These are phyloP conservation scores for Penstemon davidsonii DNA, from an alignment of 257 asterid species.

Conservation along the genomic window DNA sequence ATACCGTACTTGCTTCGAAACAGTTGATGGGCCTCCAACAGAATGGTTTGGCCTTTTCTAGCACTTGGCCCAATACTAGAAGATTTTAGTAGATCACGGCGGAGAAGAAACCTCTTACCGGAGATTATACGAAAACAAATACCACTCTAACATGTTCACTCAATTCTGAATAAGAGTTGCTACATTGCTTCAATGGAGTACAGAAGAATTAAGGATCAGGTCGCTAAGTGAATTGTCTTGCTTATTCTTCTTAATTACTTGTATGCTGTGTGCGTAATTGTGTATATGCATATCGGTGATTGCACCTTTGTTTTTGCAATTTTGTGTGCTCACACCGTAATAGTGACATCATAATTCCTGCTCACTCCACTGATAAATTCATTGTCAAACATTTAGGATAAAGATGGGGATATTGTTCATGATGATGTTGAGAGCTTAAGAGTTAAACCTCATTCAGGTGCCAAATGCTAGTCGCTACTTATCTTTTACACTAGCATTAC, in stretches of 20 bases:
- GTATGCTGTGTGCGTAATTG: neutral
- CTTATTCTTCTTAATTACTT: slow-evolving; percentile 7
- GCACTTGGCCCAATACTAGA: too few species aligned
- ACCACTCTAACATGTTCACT: neutral
- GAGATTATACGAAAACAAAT: neutral
- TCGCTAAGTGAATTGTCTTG: neutral
- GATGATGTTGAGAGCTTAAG: slow-evolving; percentile 53
- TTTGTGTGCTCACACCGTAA: neutral
- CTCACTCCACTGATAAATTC: slow-evolving; percentile 13
- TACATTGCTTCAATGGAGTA: slow-evolving; percentile 48
- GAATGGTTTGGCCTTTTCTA: too few species aligned
- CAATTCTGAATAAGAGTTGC: slow-evolving; percentile 18
- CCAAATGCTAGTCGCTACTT: slow-evolving; percentile 13
- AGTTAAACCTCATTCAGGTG: slow-evolving; percentile 57
- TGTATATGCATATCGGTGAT: neutral
- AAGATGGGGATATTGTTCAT: slow-evolving; percentile 38
- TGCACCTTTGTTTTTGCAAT: slow-evolving; percentile 3
- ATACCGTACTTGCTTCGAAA: too few species aligned
- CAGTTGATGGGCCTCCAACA: too few species aligned
- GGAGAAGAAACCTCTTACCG: too few species aligned
- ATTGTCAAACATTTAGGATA: slow-evolving; percentile 44
- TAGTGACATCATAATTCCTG: slow-evolving; percentile 11
- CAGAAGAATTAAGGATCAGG: slow-evolving; percentile 74
- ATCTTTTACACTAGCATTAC: neutral
- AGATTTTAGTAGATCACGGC: too few species aligned